A percentile compares a stretch with the other conserved stretches of the same genome.
Conservation (phyloP, 352 stramenopile genomes). For the Globisporangium abappressorium region DNA sequence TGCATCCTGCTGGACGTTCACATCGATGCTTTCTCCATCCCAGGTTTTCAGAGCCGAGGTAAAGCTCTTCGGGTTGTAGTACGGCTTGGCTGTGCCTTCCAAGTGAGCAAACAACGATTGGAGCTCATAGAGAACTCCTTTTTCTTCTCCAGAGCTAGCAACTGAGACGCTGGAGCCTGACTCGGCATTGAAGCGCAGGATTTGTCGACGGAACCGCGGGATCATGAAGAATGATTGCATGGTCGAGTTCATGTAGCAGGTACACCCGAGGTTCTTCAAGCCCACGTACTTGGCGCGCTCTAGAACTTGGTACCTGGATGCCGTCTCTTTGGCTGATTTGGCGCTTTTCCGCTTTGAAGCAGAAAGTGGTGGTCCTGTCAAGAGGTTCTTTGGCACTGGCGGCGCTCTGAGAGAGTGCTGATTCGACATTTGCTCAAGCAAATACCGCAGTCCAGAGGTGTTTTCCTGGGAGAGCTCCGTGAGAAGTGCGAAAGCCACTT, state of each 20-base stretch:
- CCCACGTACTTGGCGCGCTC: constrained; percentile 86
- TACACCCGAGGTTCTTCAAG: constrained; percentile 94
- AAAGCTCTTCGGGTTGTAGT: constrained; percentile 82
- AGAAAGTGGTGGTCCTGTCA: constrained; percentile 18
- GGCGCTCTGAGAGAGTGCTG: constrained; percentile 72
- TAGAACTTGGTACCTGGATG: constrained; percentile 24
- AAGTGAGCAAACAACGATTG: constrained; percentile 91
- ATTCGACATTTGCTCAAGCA: constrained; percentile 66
- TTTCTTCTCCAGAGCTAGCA: constrained; percentile 23
- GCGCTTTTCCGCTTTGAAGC: constrained; percentile 51
- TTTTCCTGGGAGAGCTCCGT: constrained; percentile 67
- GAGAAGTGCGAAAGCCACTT: constrained; percentile 79
- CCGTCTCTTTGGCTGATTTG: constrained; percentile 37
- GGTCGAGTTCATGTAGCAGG: constrained; percentile 95
- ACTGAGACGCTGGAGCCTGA: constrained; percentile 10
- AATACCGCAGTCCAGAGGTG: constrained; percentile 48
- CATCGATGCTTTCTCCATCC: constrained; percentile 85
- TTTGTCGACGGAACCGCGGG: constrained; percentile 81
- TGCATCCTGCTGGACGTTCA: constrained; percentile 91
- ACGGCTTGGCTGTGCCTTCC: constrained; percentile 79
- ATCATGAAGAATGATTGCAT: constrained; percentile 97
- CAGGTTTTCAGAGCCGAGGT: constrained; percentile 84
- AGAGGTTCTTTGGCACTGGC: constrained; percentile 24
- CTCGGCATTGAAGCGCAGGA: constrained; percentile 63
- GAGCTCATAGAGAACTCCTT: constrained; percentile 76